phyloP scores from a whole-genome alignment of 2,329 filamentous ascomycete genomes.

The Aureobasidium sp. region DNA sequence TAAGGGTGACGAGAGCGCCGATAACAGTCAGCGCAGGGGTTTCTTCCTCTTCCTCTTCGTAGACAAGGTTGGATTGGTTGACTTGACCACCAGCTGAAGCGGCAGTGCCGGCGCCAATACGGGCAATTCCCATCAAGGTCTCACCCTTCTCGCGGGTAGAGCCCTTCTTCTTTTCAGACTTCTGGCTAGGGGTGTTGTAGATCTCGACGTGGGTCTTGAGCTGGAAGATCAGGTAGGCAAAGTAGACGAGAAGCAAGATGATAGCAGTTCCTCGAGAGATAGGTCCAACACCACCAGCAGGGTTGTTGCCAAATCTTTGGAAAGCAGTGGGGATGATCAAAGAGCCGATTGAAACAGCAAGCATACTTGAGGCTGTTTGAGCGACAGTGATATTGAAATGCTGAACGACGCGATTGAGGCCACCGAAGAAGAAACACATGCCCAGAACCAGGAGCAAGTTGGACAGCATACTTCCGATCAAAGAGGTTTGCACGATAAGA shows the following conservation, averaged over 20 bases:
- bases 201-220: conserved; percentile 74
- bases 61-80: conserved; percentile 39
- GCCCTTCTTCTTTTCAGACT: conserved; percentile 54
- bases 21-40: conserved; percentile 63
- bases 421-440: conserved; percentile 87
- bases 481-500: conserved; percentile 81
- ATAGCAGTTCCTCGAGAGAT: conserved; percentile 64
- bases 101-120: conserved; percentile 44
- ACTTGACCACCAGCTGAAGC: conserved; percentile 42
- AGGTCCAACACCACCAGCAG: conserved; percentile 23
- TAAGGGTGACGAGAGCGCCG: conserved; percentile 65
- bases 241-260: conserved; percentile 78
- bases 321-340: conserved; percentile 90
- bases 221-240: conserved; percentile 80
- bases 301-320: conserved; percentile 41
- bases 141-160: conserved; percentile 42
- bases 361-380: conserved; percentile 74
- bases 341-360: conserved; percentile 69
- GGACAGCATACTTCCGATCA: conserved; percentile 86
- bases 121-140: conserved; percentile 40
- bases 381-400: conserved; percentile 89
- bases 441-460: conserved; percentile 84
- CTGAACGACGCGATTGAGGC: conserved; percentile 69
- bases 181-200: conserved; percentile 73
- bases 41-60: conserved; percentile 51